Percentiles rank a stretch among this genome's conserved stretches.
Evolutionary conservation across 805 yeast genomes (phyloP).

Genomic region (Lipomyces starkeyi): DNA sequence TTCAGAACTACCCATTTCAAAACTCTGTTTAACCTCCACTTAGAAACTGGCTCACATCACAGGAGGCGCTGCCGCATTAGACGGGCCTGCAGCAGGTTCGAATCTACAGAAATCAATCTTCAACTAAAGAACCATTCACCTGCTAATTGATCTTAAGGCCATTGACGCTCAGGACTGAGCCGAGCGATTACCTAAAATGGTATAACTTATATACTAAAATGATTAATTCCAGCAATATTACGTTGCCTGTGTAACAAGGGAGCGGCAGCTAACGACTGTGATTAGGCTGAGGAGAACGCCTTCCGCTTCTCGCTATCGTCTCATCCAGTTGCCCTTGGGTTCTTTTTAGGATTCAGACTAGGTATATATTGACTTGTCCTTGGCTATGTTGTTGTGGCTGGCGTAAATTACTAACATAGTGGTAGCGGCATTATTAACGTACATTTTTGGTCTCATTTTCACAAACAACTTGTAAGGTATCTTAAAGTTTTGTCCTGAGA

Average conservation of each 20-base stretch:
- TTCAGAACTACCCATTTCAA: not conserved
- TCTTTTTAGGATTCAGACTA: constrained; percentile 65
- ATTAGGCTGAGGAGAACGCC: constrained; percentile 33
- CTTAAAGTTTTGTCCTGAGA: not conserved
- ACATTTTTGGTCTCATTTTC: constrained; percentile 73
- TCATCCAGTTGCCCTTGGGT: constrained; percentile 78
- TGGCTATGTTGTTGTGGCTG: not conserved
- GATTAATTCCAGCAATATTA: not conserved
- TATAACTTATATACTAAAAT: not conserved
- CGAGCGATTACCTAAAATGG: not conserved
- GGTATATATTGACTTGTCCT: constrained; percentile 44
- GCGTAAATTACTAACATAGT: not conserved
- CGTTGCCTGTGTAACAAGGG: not conserved
- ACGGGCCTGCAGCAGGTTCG: not conserved
- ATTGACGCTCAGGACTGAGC: not conserved
- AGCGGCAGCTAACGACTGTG: not conserved
- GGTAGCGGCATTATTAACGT: constrained; percentile 62
- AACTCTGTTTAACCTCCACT: not conserved
- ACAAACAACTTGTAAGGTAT: constrained; percentile 58
- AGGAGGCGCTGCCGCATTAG: too few relatives aligned
- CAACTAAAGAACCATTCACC: not conserved
- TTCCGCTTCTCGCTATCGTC: constrained; percentile 55
- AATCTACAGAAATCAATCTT: not conserved
- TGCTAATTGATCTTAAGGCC: not conserved
- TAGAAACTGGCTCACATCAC: not conserved